Conservation (phyloP, 2,329 filamentous ascomycete species). For the Epichloe sibirici region DNA sequence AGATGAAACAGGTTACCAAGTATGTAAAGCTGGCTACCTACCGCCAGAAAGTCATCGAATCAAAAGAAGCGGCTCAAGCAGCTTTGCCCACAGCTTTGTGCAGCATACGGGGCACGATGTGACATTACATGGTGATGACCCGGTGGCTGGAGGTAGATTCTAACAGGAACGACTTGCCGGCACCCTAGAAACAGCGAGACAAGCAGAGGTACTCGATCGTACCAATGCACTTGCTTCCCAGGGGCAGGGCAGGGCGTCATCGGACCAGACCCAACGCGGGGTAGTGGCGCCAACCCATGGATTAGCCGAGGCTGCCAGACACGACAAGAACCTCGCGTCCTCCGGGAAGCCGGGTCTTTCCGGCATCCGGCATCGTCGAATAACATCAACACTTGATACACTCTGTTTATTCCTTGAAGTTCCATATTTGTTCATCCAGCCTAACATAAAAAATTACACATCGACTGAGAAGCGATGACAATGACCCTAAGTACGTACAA, state of each 20-base stretch:
- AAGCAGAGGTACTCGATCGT: neutral
- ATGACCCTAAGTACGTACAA: slow-evolving; percentile 5
- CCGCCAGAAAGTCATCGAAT: neutral
- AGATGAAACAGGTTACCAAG: slow-evolving; percentile 3
- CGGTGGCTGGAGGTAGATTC: neutral
- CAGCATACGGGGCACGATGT: neutral
- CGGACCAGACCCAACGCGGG: slow-evolving; percentile 1
- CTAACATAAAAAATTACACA: slow-evolving; percentile 4
- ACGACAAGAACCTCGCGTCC: neutral
- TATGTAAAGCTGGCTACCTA: too few species aligned
- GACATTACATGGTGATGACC: neutral
- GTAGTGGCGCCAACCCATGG: neutral
- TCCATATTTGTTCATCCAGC: neutral
- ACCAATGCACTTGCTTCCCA: neutral
- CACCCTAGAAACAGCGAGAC: too few species aligned
- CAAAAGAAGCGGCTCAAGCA: neutral
- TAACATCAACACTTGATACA: too few species aligned
- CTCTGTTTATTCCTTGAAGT: neutral
- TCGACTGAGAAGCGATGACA: slow-evolving; percentile 7
- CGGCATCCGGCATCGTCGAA: too few species aligned
- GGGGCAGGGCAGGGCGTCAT: neutral
- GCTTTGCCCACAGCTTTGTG: too few species aligned
- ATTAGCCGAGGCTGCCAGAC: neutral
- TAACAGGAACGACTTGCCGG: neutral
- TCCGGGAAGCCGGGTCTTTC: too few species aligned